A percentile compares a stretch with the other conserved stretches of the same genome.
phyloP scores from a whole-genome alignment of 73 alveolate genomes.

The Uronychia binucleata region DNA sequence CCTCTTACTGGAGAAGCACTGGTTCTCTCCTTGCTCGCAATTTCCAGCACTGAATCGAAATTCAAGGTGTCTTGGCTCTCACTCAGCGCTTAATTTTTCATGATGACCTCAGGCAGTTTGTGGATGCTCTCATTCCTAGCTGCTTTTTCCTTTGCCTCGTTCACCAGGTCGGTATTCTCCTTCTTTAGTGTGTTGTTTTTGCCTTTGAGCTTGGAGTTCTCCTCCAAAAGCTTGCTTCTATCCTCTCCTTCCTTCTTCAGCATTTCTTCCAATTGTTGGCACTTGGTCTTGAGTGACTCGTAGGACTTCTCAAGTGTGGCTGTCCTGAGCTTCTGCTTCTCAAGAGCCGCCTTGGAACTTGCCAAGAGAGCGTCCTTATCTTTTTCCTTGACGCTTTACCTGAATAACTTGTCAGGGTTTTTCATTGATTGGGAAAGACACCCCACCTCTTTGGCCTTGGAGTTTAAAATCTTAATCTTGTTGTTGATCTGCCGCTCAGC shows the following conservation, averaged over 20 bases:
- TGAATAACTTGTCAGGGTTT: background rate
- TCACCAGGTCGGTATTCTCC: background rate
- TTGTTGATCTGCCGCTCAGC: background rate
- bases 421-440: background rate
- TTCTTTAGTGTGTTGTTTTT: background rate
- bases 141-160: background rate
- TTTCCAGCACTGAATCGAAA: background rate
- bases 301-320: background rate
- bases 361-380: background rate
- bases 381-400: background rate
- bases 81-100: no score
- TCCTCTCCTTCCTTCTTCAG: background rate
- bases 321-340: background rate
- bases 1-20: background rate
- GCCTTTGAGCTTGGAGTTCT: background rate
- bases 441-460: background rate
- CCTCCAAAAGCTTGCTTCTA: background rate
- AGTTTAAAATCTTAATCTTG: background rate
- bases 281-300: background rate
- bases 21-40: background rate
- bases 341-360: background rate
- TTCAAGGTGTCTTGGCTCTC: background rate
- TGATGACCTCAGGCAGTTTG: no score
- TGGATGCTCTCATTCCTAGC: no score
- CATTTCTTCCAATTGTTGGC: background rate